Conservation (phyloP, 1,139 yeast species). For the Debaryomyces subglobosus region DNA sequence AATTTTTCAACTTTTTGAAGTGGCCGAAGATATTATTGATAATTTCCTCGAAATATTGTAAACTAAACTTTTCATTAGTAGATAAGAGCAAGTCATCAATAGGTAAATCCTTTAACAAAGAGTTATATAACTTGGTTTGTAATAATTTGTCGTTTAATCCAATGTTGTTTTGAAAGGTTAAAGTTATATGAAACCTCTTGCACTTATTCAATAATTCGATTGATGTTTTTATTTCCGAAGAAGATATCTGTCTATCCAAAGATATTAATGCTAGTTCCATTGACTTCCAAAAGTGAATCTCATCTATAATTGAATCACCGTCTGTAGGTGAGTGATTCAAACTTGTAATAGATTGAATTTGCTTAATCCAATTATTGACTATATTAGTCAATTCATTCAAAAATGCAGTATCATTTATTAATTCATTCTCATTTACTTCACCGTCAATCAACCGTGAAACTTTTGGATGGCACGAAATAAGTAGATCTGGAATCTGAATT, state of each 20-base stretch:
- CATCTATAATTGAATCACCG: slow-evolving; percentile 65
- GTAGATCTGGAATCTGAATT: slow-evolving; percentile 68
- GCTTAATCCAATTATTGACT: slow-evolving; percentile 75
- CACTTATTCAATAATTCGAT: slow-evolving; percentile 66
- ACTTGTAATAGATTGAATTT: slow-evolving; percentile 60
- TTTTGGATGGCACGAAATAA: slow-evolving; percentile 54
- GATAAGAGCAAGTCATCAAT: slow-evolving; percentile 59
- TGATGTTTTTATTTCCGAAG: slow-evolving; percentile 59
- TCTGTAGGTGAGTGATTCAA: slow-evolving; percentile 54
- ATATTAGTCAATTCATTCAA: slow-evolving; percentile 67
- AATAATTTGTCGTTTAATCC: slow-evolving; percentile 64
- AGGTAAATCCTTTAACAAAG: slow-evolving; percentile 72
- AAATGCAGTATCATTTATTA: slow-evolving; percentile 32
- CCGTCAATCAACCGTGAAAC: slow-evolving; percentile 35
- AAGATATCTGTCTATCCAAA: slow-evolving; percentile 60
- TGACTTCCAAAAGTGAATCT: slow-evolving; percentile 78
- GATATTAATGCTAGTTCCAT: slow-evolving; percentile 64
- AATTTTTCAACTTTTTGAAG: slow-evolving; percentile 58
- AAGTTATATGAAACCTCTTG: slow-evolving; percentile 79
- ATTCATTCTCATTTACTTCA: slow-evolving; percentile 25
- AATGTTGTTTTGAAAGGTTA: slow-evolving; percentile 71
- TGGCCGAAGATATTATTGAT: slow-evolving; percentile 59
- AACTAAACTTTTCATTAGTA: slow-evolving; percentile 29
- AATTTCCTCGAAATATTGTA: slow-evolving; percentile 44
- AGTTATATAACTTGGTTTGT: slow-evolving; percentile 57